Evolutionary conservation across 805 yeast species (phyloP).

Genomic region (Candida pseudofarinosa): DNA sequence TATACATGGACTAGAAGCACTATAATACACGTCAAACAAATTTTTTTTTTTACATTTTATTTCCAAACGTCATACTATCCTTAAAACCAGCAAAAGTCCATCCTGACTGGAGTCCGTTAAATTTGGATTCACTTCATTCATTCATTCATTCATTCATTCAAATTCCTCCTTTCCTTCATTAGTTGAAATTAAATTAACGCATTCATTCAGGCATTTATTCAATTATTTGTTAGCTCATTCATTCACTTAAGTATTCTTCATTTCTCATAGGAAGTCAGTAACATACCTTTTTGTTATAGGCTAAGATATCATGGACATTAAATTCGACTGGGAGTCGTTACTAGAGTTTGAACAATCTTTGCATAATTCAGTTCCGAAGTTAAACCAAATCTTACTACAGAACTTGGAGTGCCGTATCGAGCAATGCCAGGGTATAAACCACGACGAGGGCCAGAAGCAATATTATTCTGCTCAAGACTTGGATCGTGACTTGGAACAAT

Average conservation of each 20-base stretch:
- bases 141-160: constrained; percentile 1
- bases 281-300: too few relatives aligned
- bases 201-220: background rate
- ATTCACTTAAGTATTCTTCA: too few relatives aligned
- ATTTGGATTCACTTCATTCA: too few relatives aligned
- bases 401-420: constrained; percentile 28
- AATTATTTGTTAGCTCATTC: background rate
- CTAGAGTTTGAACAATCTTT: constrained; percentile 35
- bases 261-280: too few relatives aligned
- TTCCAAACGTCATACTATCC: constrained; percentile 1
- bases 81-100: background rate
- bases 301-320: background rate
- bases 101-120: too few relatives aligned
- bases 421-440: constrained; percentile 11
- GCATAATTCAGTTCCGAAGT: constrained; percentile 12
- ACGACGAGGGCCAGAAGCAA: constrained; percentile 5
- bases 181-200: background rate
- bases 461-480: constrained; percentile 14
- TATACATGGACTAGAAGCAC: too few relatives aligned
- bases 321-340: constrained; percentile 22
- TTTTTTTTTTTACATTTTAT: background rate
- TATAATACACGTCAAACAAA: background rate
- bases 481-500: constrained; percentile 11
- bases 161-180: background rate
- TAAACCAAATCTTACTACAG: constrained; percentile 15